Evolutionary conservation across 441 rosid species (phyloP).

Genomic region (Gossypium aridum): DNA sequence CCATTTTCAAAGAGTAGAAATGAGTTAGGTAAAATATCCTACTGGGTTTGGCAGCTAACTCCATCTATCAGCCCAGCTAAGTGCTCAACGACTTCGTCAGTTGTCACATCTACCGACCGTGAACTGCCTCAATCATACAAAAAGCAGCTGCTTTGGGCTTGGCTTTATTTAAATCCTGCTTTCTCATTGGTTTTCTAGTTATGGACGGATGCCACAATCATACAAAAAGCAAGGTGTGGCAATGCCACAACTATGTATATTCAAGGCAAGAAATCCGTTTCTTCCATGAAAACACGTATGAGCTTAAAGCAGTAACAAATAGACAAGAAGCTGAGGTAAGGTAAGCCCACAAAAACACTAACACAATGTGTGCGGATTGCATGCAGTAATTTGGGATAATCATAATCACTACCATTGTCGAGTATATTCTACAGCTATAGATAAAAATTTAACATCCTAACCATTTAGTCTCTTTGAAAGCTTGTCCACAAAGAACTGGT

Average conservation of each 20-base stretch:
- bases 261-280: not conserved
- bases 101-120: not conserved
- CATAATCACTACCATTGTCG: too few species aligned
- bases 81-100: not conserved
- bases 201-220: not conserved
- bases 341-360: not conserved
- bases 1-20: not conserved
- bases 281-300: not conserved
- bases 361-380: too few species aligned
- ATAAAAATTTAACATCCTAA: too few species aligned
- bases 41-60: not conserved
- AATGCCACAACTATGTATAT: not conserved
- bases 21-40: not conserved
- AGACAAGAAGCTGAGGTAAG: not conserved
- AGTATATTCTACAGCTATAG: too few species aligned
- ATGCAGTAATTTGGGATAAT: too few species aligned
- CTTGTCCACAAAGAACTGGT: too few species aligned
- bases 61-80: not conserved
- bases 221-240: not conserved
- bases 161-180: slow-evolving; percentile 28
- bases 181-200: slow-evolving; percentile 30
- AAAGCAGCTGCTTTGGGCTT: slow-evolving; percentile 37
- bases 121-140: slow-evolving; percentile 18
- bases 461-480: too few species aligned
- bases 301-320: not conserved